These are phyloP conservation scores for Melastoma malabathricum DNA, from an alignment of 345 rosid genomes.

Conservation along the genomic window DNA sequence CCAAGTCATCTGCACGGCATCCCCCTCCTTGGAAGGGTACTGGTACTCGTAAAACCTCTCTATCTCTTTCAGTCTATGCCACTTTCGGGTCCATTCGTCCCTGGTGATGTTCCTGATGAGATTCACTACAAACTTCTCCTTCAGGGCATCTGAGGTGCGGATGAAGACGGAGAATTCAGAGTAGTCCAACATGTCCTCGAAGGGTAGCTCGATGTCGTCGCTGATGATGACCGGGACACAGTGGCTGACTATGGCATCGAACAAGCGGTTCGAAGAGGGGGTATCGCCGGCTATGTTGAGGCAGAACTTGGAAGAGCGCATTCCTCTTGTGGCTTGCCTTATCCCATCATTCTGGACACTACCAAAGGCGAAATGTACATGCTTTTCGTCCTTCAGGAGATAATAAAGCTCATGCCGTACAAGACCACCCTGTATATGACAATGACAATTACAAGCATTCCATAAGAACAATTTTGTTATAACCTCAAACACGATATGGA, in stretches of 20 bases:
- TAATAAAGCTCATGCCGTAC: conserved; percentile 68
- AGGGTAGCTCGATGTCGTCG: conserved; percentile 30
- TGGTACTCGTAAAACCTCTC: conserved; percentile 24
- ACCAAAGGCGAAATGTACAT: conserved; percentile 80
- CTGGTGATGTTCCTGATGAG: conserved; percentile 22
- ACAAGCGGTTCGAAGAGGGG: conserved; percentile 37
- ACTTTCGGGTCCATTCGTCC: conserved; percentile 25
- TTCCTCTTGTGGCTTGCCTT: conserved; percentile 54
- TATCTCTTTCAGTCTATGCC: conserved; percentile 21
- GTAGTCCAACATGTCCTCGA: conserved; percentile 27
- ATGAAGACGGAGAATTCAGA: conserved; percentile 26
- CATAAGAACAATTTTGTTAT: neutral
- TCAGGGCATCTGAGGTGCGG: conserved; percentile 18
- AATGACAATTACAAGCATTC: neutral
- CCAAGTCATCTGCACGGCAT: conserved; percentile 30
- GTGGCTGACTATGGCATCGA: conserved; percentile 34
- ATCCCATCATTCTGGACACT: conserved; percentile 60
- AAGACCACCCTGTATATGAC: conserved; percentile 54
- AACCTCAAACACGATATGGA: neutral
- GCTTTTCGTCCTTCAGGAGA: conserved; percentile 66
- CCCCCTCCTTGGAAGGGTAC: conserved; percentile 25
- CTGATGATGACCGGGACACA: conserved; percentile 32
- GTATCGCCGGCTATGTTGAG: conserved; percentile 97
- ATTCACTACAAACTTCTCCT: conserved; percentile 24
- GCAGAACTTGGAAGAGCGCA: conserved; percentile 82